Evolutionary conservation across 305 asterid species (phyloP).

Genomic region (Lippia alba): DNA sequence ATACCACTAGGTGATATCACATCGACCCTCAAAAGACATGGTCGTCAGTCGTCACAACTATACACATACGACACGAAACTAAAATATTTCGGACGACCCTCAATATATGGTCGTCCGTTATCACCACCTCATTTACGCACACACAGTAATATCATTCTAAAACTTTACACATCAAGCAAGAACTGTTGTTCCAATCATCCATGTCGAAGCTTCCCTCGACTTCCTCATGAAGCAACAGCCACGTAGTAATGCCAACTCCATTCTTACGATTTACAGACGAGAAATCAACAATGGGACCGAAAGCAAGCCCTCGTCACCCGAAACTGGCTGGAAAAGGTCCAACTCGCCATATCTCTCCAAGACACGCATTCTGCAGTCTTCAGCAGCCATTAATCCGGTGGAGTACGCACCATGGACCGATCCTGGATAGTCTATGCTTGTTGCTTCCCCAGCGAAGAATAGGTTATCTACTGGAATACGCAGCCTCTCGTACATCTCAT

Average conservation of each 20-base stretch:
- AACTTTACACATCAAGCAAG: too few relatives aligned
- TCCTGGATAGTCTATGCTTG: slow-evolving; percentile 72
- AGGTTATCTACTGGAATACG: slow-evolving; percentile 76
- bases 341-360: slow-evolving; percentile 73
- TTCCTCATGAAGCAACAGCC: slow-evolving; percentile 50
- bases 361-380: slow-evolving; percentile 81
- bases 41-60: too few relatives aligned
- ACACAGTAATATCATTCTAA: too few relatives aligned
- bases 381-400: slow-evolving; percentile 80
- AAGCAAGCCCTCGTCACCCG: slow-evolving; percentile 58
- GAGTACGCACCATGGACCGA: slow-evolving; percentile 81
- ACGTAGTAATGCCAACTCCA: slow-evolving; percentile 5
- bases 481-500: slow-evolving; percentile 64
- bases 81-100: too few relatives aligned
- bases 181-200: slow-evolving; percentile 54
- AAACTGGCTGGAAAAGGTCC: slow-evolving; percentile 67
- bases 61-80: too few relatives aligned
- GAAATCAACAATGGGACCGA: slow-evolving; percentile 71
- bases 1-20: too few relatives aligned
- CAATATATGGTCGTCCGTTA: too few relatives aligned
- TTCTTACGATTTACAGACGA: slow-evolving; percentile 46
- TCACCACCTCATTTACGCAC: too few relatives aligned
- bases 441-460: slow-evolving; percentile 84
- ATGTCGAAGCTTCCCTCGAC: slow-evolving; percentile 41
- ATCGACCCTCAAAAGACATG: too few relatives aligned